Evolutionary conservation across 306 rosid genomes (phyloP), one percentile per base, ranked within the genome.

Genomic region (Corylus heterophylla): DNA sequence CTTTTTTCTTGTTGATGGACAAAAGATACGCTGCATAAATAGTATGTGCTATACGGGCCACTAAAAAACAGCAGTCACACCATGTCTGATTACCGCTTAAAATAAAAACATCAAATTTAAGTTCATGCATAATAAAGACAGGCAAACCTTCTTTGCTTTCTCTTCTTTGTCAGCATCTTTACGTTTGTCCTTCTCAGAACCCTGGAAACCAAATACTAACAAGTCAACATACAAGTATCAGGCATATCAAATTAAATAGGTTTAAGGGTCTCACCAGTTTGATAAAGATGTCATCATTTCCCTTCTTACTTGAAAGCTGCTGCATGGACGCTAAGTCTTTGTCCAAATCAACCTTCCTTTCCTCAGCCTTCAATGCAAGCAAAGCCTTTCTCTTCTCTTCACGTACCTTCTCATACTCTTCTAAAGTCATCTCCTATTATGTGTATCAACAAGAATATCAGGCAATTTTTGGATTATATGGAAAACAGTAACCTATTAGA

Each of bases 141-240:
- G 17, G n/a, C 70, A n/a, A 1, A 96, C 99, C 95, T 96, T 96
- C 89, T 90, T 96, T 37, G 93, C 90, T 84, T 80, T 96, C 79
- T 96, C 98, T 74, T 96, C 98, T 85, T 90, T 96, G 47, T 96
- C 97, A 74, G 86, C 89, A 18, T 96, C 99, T 76, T 87, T 96
- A 78, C 92, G 94, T 80, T 86, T 96, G 69, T 96, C 99, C 86
- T 96, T 96, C 52, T 93, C 99, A 84, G 94, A 85, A 59, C 99
- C 93, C 98, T 96, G 67, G 4, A 13, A 69, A 74, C 8, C 10
- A 77, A 73, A 54, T 3, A 29, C 12, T 16, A 5, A 50, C 7
- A 1, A 7, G 39, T 78, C 14, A 80, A 4, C 56, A 71, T 25
- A 54, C 31, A 22, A 25, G 29, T 22, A 75, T 14, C 18, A 54